Percentiles rank a stretch among this genome's conserved stretches.
Evolutionary conservation across 1,284 basidiomycete species (phyloP).

Genomic region (Ustilago nuda): DNA sequence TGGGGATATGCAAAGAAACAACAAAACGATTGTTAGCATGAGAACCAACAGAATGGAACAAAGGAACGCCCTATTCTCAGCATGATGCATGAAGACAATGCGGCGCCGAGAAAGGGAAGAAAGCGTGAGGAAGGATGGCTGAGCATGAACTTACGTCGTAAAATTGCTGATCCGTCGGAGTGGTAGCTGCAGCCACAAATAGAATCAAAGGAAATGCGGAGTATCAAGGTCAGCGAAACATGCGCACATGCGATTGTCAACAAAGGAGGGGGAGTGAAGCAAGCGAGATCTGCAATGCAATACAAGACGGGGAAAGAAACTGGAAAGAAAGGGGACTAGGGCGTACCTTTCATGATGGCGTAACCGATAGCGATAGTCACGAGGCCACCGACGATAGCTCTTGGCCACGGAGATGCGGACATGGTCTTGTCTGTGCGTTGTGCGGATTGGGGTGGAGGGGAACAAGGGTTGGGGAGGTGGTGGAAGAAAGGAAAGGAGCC

Average conservation of each 20-base stretch:
- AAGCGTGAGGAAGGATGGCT: background rate
- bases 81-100: background rate
- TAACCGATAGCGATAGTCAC: conserved; percentile 51
- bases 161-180: conserved; percentile 63
- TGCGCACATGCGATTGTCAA: conserved; percentile 11
- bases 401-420: conserved; percentile 47
- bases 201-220: background rate
- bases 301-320: conserved; percentile 2
- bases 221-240: background rate
- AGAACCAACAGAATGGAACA: conserved; percentile 5
- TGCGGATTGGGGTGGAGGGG: background rate
- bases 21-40: conserved; percentile 13
- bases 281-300: conserved; percentile 1
- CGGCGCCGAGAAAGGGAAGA: background rate
- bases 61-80: background rate
- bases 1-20: background rate
- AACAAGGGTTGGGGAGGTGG: background rate
- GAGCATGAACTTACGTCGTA: conserved; percentile 50
- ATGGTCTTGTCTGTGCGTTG: conserved; percentile 11
- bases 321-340: background rate
- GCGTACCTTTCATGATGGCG: conserved; percentile 62
- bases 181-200: conserved; percentile 46
- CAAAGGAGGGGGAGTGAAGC: conserved; percentile 13
- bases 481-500: conserved; percentile 11
- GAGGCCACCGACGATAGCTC: conserved; percentile 44